These are phyloP conservation scores for Trichosporon asahii DNA, from an alignment of 1,284 basidiomycete species.

Conservation along the genomic window DNA sequence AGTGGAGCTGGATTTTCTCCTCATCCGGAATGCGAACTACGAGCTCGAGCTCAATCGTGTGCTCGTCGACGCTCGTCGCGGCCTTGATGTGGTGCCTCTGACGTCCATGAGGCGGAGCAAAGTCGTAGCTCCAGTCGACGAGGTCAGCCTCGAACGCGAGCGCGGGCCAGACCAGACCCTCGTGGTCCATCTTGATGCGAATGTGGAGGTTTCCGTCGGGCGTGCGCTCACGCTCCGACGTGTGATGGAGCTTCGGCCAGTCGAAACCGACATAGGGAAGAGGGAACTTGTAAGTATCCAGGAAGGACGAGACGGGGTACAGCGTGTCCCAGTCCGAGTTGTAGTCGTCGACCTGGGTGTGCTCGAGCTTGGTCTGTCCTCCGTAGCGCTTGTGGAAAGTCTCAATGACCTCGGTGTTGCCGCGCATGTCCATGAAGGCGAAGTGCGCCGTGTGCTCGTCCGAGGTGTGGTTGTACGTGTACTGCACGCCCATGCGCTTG, in stretches of 20 bases:
- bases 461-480: constrained; percentile 79
- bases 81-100: constrained; percentile 87
- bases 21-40: constrained; percentile 27
- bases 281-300: constrained; percentile 44
- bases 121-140: constrained; percentile 75
- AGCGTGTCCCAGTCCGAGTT: constrained; percentile 74
- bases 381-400: constrained; percentile 63
- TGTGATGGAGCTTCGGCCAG: constrained; percentile 36
- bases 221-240: constrained; percentile 48
- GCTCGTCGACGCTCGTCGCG: constrained; percentile 38
- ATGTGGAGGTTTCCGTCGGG: constrained; percentile 61
- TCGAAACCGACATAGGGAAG: constrained; percentile 51
- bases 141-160: constrained; percentile 92
- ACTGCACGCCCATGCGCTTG: constrained; percentile 78
- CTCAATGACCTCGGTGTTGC: constrained; percentile 56
- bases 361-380: constrained; percentile 31
- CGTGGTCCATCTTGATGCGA: constrained; percentile 71
- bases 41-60: constrained; percentile 40
- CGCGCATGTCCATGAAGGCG: constrained; percentile 65
- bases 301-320: constrained; percentile 70
- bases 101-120: constrained; percentile 66
- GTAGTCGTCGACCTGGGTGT: constrained; percentile 40
- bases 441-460: constrained; percentile 73
- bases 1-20: constrained; percentile 40
- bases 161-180: constrained; percentile 60